These are phyloP conservation scores for Geotrichum ghanense DNA, from an alignment of 805 yeast genomes.

Conservation along the genomic window DNA sequence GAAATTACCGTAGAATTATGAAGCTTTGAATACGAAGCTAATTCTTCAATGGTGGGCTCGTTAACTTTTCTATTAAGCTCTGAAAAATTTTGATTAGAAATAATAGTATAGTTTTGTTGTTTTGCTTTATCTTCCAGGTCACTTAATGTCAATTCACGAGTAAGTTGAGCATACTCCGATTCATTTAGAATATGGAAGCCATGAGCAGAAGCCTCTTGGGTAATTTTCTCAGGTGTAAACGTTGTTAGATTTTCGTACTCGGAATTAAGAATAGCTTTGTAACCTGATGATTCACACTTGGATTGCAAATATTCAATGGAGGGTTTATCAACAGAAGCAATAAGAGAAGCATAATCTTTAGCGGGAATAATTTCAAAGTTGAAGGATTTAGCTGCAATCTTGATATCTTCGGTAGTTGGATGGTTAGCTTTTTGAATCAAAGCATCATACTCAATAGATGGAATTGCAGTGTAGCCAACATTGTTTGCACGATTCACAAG, in stretches of 20 bases:
- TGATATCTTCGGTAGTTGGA: slow-evolving; percentile 3
- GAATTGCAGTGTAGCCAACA: not conserved
- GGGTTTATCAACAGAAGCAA: not conserved
- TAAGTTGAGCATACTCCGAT: slow-evolving; percentile 18
- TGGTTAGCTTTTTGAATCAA: not conserved
- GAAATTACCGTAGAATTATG: slow-evolving; percentile 10
- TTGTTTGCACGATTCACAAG: not conserved
- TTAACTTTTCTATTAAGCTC: slow-evolving; percentile 5
- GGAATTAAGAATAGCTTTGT: slow-evolving; percentile 16
- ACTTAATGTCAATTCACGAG: slow-evolving; percentile 6
- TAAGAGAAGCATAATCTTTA: not conserved
- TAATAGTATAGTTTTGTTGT: slow-evolving; percentile 5
- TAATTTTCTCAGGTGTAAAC: slow-evolving; percentile 4
- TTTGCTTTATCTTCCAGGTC: slow-evolving; percentile 14
- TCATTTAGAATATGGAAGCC: slow-evolving; percentile 24
- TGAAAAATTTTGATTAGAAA: slow-evolving; percentile 7
- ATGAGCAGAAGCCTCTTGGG: slow-evolving; percentile 21
- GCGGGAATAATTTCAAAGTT: slow-evolving; percentile 17
- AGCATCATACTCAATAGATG: not conserved
- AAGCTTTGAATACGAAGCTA: slow-evolving; percentile 5
- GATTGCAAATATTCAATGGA: slow-evolving; percentile 2
- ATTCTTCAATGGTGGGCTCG: slow-evolving; percentile 12
- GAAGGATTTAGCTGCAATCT: slow-evolving; percentile 12
- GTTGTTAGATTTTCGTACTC: not conserved
- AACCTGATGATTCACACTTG: slow-evolving; percentile 16